Evolutionary conservation across 768 basidiomycete genomes (phyloP), one percentile per base, ranked within the genome.

Genomic region (Lactifluus volemus): DNA sequence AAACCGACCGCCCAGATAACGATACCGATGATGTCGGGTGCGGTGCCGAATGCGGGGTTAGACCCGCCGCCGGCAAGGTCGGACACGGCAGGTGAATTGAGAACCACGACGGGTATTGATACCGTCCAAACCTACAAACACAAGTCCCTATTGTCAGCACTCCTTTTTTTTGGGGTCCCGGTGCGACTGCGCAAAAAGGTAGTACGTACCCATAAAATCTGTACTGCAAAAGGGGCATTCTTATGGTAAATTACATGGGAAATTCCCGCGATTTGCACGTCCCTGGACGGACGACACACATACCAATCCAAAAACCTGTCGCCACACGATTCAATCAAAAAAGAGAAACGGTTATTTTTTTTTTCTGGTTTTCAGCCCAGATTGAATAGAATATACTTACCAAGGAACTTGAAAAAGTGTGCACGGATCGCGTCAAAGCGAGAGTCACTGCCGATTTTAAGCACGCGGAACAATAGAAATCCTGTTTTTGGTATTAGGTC

Each of bases 401-500:
- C 82, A 7, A 84, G 71, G 67, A 86, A 86, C 65, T 82, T 83
- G 74, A 82, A 81, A 70, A 87, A 86, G 70, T 83, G 77, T 2
- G 76, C 76, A 5, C 86, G 75, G 55, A 88, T 86, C 17, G 83
- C 78, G 65, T 89, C 85, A 67, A 88, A 88, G 1, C 86, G 79
- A 4, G 74, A 76, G 65, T 89, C 86, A 65, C 79, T 81, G 1
- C 85, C 85, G 8, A 76, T 82, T 67, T 84, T 85, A 48, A 89
- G 67, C 5, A 89, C 85, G n/a, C 86, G 80, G 71, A 81, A 84
- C 30, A 87, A 76, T 5, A 87, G 74, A 71, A 87, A 89, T 0
- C 81, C 84, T 77, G 50, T 14, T 10, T 1, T 12, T 12, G 38
- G 38, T 11, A 25, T 25, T 25, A 2, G 2, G 25, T 25, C 25